Conservation (phyloP, 148 eudicot species). For the Rhododendron ferrugineum region DNA sequence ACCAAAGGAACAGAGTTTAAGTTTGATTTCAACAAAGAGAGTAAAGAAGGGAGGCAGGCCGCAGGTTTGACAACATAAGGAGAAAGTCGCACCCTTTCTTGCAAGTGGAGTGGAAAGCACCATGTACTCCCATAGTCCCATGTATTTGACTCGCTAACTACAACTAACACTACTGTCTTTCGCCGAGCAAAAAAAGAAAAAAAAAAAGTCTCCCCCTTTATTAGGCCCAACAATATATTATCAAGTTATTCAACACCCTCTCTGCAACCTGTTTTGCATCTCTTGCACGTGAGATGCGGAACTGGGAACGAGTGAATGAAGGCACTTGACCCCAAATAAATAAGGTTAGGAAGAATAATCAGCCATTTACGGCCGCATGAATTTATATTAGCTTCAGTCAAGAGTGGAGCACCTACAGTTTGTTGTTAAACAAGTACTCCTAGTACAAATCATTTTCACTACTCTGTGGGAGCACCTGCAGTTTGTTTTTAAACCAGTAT, state of each 20-base stretch:
- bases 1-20: neutral
- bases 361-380: neutral
- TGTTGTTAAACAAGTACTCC: neutral
- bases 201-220: neutral
- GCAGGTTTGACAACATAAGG: neutral
- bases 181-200: no score
- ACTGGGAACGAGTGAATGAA: neutral
- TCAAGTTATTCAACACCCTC: neutral
- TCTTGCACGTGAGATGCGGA: neutral
- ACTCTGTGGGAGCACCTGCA: neutral
- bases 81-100: neutral
- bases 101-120: no score
- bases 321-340: neutral
- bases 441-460: neutral
- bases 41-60: neutral
- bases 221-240: neutral
- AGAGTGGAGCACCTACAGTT: neutral
- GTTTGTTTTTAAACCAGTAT: neutral
- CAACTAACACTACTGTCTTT: no score
- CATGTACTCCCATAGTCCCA: no score
- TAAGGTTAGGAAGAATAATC: neutral
- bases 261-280: neutral
- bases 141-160: no score
- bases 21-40: neutral
- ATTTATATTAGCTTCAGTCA: neutral